Evolutionary conservation across 129 eudicot genomes (phyloP).

Genomic region (Pulicaria dysenterica): DNA sequence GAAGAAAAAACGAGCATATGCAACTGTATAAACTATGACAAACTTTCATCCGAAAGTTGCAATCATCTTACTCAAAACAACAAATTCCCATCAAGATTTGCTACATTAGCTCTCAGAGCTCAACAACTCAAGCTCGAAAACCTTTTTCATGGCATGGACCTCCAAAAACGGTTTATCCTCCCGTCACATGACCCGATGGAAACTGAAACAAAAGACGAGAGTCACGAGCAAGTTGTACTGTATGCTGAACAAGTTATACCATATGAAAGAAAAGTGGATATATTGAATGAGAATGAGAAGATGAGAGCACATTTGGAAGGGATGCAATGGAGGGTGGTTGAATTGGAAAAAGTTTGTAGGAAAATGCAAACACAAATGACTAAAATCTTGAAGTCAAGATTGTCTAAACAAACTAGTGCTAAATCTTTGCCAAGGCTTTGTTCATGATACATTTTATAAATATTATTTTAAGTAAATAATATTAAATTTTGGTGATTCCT

Average conservation of each 20-base stretch:
- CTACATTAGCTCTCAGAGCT: slow-evolving; percentile 55
- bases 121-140: slow-evolving; percentile 67
- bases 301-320: slow-evolving; percentile 74
- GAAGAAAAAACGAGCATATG: slow-evolving; percentile 68
- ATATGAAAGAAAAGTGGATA: slow-evolving; percentile 42
- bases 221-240: slow-evolving; percentile 44
- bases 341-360: slow-evolving; percentile 75
- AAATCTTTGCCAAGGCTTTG: slow-evolving; percentile 81
- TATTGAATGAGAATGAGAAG: slow-evolving; percentile 65
- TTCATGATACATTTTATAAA: slow-evolving; percentile 41
- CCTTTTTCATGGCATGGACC: slow-evolving; percentile 56
- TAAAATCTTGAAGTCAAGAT: slow-evolving; percentile 70
- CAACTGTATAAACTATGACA: slow-evolving; percentile 51
- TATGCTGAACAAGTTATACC: slow-evolving; percentile 53
- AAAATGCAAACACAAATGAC: slow-evolving; percentile 83
- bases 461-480: slow-evolving; percentile 36
- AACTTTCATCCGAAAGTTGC: slow-evolving; percentile 63
- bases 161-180: slow-evolving; percentile 22
- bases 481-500: background rate
- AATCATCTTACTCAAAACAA: slow-evolving; percentile 59
- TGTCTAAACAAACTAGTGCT: slow-evolving; percentile 51
- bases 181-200: slow-evolving; percentile 35
- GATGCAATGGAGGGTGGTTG: slow-evolving; percentile 86
- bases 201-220: slow-evolving; percentile 26
- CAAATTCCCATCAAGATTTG: slow-evolving; percentile 62